Evolutionary conservation across 805 yeast genomes (phyloP).

Genomic region (Metschnikowia rubicola): DNA sequence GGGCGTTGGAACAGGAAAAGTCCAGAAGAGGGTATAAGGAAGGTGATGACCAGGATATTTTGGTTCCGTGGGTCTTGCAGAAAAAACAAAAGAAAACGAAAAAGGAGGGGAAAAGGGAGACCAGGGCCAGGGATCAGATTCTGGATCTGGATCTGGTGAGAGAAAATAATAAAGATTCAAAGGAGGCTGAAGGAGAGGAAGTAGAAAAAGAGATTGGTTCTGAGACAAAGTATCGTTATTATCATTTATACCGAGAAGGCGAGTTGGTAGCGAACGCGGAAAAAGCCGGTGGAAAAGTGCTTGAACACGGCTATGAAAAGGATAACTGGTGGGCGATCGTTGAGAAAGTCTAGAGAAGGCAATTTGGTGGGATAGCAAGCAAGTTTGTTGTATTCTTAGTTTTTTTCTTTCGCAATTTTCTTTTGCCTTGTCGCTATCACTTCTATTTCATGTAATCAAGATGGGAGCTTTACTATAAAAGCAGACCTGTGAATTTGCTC

Average conservation of each 20-base stretch:
- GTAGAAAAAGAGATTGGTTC: conserved; percentile 16
- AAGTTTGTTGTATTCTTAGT: background rate
- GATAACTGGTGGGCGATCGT: conserved; percentile 85
- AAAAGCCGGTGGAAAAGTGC: conserved; percentile 66
- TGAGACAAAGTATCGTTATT: conserved; percentile 74
- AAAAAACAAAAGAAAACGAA: conserved; percentile 43
- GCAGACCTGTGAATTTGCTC: too few species aligned
- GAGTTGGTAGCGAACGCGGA: conserved; percentile 72
- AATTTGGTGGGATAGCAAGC: background rate
- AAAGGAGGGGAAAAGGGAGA: conserved; percentile 38
- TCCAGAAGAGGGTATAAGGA: conserved; percentile 88
- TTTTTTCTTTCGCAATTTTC: background rate
- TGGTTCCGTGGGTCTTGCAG: conserved; percentile 92
- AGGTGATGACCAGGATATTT: conserved; percentile 88
- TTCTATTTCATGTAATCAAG: too few species aligned
- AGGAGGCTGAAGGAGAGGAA: conserved; percentile 11
- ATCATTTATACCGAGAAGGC: conserved; percentile 82
- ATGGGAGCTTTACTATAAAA: too few species aligned
- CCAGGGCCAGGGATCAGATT: conserved; percentile 27
- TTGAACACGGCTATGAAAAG: conserved; percentile 78
- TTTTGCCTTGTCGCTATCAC: background rate
- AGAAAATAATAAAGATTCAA: conserved; percentile 4
- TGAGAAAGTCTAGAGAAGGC: conserved; percentile 5
- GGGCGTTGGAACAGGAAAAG: conserved; percentile 92
- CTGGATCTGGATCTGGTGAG: background rate